A percentile compares a stretch with the other conserved stretches of the same genome.
Evolutionary conservation across 345 rosid species (phyloP).

Genomic region (Eucalyptus victrix): DNA sequence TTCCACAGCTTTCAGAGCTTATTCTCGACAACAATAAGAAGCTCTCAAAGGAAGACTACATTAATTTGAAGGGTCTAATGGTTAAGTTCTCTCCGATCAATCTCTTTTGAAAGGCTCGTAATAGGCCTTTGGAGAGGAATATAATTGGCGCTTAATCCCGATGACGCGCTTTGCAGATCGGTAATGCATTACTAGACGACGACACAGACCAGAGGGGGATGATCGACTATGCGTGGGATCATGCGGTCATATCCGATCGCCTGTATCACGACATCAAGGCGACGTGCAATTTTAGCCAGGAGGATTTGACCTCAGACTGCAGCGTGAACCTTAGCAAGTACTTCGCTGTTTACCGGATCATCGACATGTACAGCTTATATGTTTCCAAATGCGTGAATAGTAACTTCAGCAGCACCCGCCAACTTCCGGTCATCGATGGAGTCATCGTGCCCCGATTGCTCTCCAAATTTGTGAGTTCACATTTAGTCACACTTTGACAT

Average conservation of each 20-base stretch:
- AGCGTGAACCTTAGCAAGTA: slow-evolving; percentile 17
- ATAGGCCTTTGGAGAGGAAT: not conserved
- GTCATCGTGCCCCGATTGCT: slow-evolving; percentile 19
- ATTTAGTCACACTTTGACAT: not conserved
- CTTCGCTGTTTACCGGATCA: slow-evolving; percentile 29
- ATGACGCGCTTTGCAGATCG: slow-evolving; percentile 23
- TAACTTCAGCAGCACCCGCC: slow-evolving; percentile 6
- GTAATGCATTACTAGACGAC: slow-evolving; percentile 69
- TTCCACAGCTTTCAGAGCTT: slow-evolving; percentile 67
- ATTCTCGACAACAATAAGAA: slow-evolving; percentile 41
- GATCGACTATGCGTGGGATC: slow-evolving; percentile 79
- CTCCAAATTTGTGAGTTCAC: slow-evolving; percentile 26
- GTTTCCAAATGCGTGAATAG: slow-evolving; percentile 21
- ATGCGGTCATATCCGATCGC: slow-evolving; percentile 73
- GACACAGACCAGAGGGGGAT: slow-evolving; percentile 69
- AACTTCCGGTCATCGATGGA: slow-evolving; percentile 12
- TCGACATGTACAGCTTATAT: slow-evolving; percentile 81
- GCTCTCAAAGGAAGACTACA: slow-evolving; percentile 19
- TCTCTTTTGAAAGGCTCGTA: not conserved
- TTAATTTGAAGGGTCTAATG: slow-evolving; percentile 66
- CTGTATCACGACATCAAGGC: slow-evolving; percentile 26
- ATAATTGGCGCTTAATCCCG: not conserved
- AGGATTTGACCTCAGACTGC: slow-evolving; percentile 17
- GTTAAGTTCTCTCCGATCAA: slow-evolving; percentile 4
- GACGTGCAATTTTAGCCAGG: slow-evolving; percentile 35